Percentiles rank a stretch among this genome's conserved stretches.
phyloP scores from a whole-genome alignment of 352 stramenopile genomes.

The Phytophthora aleatoria region DNA sequence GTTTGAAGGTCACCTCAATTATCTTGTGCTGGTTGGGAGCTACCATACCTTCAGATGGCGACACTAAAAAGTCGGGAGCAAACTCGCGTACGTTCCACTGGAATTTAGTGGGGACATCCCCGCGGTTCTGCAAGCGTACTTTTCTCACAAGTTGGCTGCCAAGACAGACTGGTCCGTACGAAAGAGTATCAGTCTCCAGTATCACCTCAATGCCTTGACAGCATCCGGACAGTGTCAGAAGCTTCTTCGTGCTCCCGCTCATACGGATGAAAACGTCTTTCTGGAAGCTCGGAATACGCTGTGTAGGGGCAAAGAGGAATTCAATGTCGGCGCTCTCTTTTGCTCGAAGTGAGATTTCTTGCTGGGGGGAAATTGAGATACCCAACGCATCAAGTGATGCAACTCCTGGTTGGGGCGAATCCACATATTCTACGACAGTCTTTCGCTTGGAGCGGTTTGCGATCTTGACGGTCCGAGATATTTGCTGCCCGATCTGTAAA shows the following conservation, averaged over 20 bases:
- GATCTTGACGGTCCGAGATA: constrained; percentile 74
- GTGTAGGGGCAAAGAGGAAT: constrained; percentile 72
- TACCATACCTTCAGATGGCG: constrained; percentile 82
- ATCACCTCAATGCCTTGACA: constrained; percentile 92
- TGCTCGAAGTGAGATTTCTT: constrained; percentile 68
- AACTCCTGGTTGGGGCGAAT: constrained; percentile 30
- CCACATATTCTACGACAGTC: constrained; percentile 64
- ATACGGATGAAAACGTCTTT: constrained; percentile 67
- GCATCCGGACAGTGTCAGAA: constrained; percentile 82
- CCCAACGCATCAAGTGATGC: constrained; percentile 46
- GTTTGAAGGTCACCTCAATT: constrained; percentile 92
- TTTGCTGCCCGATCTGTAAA: constrained; percentile 82
- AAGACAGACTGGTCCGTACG: constrained; percentile 91
- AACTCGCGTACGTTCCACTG: constrained; percentile 84
- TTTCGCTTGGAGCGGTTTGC: constrained; percentile 87
- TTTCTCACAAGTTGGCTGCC: constrained; percentile 85
- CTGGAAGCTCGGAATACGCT: constrained; percentile 67
- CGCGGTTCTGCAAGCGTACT: constrained; percentile 89
- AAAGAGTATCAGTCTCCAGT: constrained; percentile 89
- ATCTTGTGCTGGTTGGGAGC: constrained; percentile 85
- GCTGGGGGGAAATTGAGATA: constrained; percentile 71
- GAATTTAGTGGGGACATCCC: constrained; percentile 90
- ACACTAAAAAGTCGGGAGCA: constrained; percentile 80
- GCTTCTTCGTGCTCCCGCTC: constrained; percentile 70
- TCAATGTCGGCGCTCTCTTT: constrained; percentile 82